Evolutionary conservation across 441 rosid species (phyloP), one percentile per base, ranked within the genome.

Genomic region (Isatis lusitanica): DNA sequence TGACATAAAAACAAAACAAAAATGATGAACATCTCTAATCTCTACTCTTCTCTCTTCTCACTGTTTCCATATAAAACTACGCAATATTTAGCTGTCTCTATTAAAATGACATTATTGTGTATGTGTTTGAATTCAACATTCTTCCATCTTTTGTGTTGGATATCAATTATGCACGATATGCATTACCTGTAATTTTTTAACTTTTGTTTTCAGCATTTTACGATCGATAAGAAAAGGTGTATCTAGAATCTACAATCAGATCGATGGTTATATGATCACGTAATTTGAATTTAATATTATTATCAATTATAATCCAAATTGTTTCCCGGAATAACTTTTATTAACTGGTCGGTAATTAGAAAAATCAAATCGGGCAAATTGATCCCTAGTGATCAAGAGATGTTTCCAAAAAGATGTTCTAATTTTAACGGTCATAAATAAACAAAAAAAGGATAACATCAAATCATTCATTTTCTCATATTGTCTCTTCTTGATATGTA

Each of bases 351-450:
- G 9, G 9, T 46, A 73, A 57, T 7, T 24, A 35, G 24, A 73
- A 31, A 48, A 8, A 66, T 35, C 4, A 39, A 48, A 58, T 31
- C 46, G 11, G 55, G 4, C 53, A 26, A 58, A 35, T 6, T 28
- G 72, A 74, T 58, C n/a, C 50, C 51, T 59, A 67, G n/a, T n/a
- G n/a, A 56, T n/a, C 55, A 66, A 66, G 61, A 48, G 28, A 38
- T 48, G 46, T 74, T 60, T 67, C 63, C 24, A 40, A 42, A 67
- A 60, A 31, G 11, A 56, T 42, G 56, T 33, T 31, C 4, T 47
- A 17, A n/a, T 28, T 36, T 42, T 17, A 58, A 66, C 62, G 63
- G 47, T 66, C 31, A 51, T 7, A 52, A 15, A 61, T 33, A 10
- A 18, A 66, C 12, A 36, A 50, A 0, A 24, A 67, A 50, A 7